phyloP scores from a whole-genome alignment of 2,329 filamentous ascomycete genomes.

The Zasmidium cellare region DNA sequence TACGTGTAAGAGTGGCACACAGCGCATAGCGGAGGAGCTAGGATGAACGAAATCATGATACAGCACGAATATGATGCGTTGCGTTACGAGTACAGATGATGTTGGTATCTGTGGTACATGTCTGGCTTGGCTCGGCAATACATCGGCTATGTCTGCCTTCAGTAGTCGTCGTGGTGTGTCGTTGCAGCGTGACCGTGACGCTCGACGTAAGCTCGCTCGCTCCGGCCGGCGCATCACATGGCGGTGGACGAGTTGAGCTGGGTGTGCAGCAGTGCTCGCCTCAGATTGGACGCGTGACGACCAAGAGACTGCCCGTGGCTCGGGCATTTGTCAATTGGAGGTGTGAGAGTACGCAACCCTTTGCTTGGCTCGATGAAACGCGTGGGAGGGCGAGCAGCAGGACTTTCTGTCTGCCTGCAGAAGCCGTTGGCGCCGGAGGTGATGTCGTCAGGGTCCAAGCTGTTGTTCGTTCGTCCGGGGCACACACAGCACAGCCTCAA shows the following conservation, averaged over 20 bases:
- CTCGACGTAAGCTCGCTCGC: background rate
- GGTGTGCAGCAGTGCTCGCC: background rate
- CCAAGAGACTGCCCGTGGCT: background rate
- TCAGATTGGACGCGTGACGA: background rate
- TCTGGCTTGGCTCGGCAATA: background rate
- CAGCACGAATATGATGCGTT: background rate
- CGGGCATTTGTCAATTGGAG: background rate
- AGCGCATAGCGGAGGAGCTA: background rate
- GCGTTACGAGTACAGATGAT: background rate
- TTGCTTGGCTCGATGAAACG: background rate
- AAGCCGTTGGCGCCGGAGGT: too few species aligned
- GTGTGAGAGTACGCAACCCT: background rate
- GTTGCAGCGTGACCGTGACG: background rate
- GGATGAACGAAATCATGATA: background rate
- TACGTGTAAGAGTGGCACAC: background rate
- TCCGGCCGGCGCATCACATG: too few species aligned
- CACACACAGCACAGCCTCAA: too few species aligned
- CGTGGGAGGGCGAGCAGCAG: background rate
- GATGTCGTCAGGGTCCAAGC: too few species aligned
- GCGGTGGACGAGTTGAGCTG: too few species aligned
- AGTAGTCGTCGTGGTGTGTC: background rate
- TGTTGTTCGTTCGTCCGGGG: too few species aligned
- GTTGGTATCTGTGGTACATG: background rate
- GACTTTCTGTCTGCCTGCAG: too few species aligned
- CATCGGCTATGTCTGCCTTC: background rate